These are phyloP conservation scores for Vigna unguiculata DNA, from an alignment of 306 rosid species.

Conservation along the genomic window DNA sequence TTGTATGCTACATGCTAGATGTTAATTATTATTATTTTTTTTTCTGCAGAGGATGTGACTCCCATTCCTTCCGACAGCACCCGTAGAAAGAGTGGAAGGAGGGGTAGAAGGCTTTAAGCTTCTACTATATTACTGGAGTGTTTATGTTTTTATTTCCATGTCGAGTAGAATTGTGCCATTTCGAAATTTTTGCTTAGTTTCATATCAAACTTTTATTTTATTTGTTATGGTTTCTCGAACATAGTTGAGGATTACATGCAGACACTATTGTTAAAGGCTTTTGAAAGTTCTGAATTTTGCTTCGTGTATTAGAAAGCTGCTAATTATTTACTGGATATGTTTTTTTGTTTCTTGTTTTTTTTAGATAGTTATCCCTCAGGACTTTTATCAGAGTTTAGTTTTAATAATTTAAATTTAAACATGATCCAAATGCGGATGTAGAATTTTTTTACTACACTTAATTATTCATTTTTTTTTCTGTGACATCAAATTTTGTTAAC, in stretches of 20 bases:
- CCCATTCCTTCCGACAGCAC: conserved; percentile 95
- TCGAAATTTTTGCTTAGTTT: conserved; percentile 38
- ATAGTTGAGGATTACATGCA: conserved; percentile 24
- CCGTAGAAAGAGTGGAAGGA: conserved; percentile 93
- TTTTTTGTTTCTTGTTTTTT: too few species aligned
- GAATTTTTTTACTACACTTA: too few species aligned
- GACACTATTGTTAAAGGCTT: not conserved
- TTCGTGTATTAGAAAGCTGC: not conserved
- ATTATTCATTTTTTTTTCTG: too few species aligned
- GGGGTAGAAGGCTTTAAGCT: conserved; percentile 82
- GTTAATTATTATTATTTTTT: not conserved
- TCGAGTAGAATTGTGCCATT: conserved; percentile 32
- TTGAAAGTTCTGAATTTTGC: conserved; percentile 24
- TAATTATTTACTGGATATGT: too few species aligned
- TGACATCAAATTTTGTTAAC: too few species aligned
- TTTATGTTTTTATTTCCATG: conserved; percentile 32
- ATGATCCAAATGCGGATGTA: too few species aligned
- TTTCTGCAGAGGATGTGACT: conserved; percentile 77
- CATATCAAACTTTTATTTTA: conserved; percentile 14
- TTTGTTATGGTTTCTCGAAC: conserved; percentile 29
- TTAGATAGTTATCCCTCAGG: too few species aligned
- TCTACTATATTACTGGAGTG: conserved; percentile 22
- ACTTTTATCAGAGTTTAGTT: too few species aligned
- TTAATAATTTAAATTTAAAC: too few species aligned
- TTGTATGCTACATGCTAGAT: not conserved